A percentile compares a stretch with the other conserved stretches of the same genome.
Conservation (phyloP, 2,329 filamentous ascomycete species). For the Calonectria fujianensis region DNA sequence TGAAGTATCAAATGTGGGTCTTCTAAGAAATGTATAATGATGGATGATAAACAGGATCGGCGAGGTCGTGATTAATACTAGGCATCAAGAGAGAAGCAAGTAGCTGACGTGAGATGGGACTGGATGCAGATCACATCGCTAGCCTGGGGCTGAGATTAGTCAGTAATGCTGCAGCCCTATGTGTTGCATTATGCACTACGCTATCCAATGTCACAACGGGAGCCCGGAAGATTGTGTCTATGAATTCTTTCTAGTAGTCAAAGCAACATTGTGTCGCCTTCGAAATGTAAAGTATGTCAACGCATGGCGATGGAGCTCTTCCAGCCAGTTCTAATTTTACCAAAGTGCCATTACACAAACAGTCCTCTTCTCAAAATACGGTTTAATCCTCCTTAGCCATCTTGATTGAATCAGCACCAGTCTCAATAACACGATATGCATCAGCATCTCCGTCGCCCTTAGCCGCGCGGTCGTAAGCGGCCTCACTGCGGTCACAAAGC, state of each 20-base stretch:
- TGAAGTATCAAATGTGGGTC: background rate
- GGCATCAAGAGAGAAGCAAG: background rate
- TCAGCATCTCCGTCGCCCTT: conserved; percentile 84
- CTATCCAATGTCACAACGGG: background rate
- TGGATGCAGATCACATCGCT: conserved; percentile 9
- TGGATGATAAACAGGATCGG: background rate
- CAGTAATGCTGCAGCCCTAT: background rate
- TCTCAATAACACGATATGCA: conserved; percentile 87
- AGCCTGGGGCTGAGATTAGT: background rate
- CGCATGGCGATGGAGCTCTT: conserved; percentile 38
- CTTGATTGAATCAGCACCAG: conserved; percentile 73
- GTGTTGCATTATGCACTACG: background rate
- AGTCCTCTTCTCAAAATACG: background rate
- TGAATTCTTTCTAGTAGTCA: background rate
- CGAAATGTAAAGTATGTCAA: conserved; percentile 11
- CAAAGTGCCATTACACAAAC: conserved; percentile 1
- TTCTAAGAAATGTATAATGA: background rate
- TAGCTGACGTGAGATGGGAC: conserved; percentile 7
- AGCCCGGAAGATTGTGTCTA: background rate
- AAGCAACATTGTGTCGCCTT: background rate
- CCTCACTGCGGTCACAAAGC: conserved; percentile 83
- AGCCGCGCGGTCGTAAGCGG: conserved; percentile 82
- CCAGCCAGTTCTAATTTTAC: conserved; percentile 29
- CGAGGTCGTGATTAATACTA: background rate
- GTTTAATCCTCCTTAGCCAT: conserved; percentile 57